Evolutionary conservation across 371 early-diverging fungal species (phyloP).

Genomic region (Mucor racemosus): DNA sequence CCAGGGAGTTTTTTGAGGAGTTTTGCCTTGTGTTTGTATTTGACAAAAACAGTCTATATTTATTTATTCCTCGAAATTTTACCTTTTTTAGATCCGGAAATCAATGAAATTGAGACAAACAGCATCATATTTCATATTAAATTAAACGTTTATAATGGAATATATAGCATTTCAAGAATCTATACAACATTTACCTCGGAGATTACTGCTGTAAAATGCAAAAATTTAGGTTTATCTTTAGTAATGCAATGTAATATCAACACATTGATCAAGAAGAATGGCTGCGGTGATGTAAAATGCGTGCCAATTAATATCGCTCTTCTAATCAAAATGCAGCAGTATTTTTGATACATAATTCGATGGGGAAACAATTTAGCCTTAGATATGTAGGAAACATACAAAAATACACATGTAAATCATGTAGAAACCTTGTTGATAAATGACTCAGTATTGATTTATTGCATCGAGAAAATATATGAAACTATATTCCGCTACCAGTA

Average conservation of each 20-base stretch:
- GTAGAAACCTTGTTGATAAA: too few species aligned
- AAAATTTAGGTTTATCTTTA: too few species aligned
- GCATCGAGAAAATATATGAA: too few species aligned
- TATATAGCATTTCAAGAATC: not conserved
- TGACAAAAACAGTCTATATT: constrained; percentile 4
- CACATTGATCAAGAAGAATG: too few species aligned
- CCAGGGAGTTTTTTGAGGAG: constrained; percentile 15
- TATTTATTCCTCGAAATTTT: constrained; percentile 10
- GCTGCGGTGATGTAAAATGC: too few species aligned
- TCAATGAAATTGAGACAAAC: not conserved
- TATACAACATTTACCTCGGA: not conserved
- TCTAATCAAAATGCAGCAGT: not conserved
- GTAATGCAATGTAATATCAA: too few species aligned
- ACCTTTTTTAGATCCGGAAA: constrained; percentile 2
- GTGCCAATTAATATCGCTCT: not conserved
- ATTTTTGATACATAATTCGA: too few species aligned
- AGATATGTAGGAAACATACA: too few species aligned
- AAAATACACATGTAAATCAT: too few species aligned
- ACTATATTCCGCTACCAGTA: too few species aligned
- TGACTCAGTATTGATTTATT: too few species aligned
- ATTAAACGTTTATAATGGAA: not conserved
- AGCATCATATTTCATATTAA: not conserved
- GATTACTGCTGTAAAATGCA: not conserved
- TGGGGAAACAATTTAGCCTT: too few species aligned
- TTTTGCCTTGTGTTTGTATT: constrained; percentile 8